Evolutionary conservation across 2,329 filamentous ascomycete species (phyloP).

Genomic region (Ophiostoma ips): DNA sequence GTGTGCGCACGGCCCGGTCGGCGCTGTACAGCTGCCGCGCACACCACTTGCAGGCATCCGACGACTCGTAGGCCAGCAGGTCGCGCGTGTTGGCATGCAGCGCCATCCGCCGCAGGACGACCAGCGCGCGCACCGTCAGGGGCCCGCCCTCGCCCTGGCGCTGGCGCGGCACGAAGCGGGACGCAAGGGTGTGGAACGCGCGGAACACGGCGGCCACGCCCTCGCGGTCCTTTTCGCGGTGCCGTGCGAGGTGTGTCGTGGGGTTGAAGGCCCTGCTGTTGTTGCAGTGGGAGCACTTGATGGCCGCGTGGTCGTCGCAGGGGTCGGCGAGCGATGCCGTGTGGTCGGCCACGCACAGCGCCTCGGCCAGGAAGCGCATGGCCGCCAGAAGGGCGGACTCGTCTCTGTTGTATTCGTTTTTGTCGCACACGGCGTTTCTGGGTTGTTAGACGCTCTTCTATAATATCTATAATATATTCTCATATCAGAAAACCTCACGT

Average conservation of each 20-base stretch:
- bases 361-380: conserved; percentile 7
- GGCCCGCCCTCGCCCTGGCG: too few relatives aligned
- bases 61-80: conserved; percentile 11
- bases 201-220: neutral
- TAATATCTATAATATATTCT: neutral
- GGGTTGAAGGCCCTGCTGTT: neutral
- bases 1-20: conserved; percentile 10
- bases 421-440: neutral
- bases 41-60: conserved; percentile 10
- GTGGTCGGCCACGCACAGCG: conserved; percentile 4
- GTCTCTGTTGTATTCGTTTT: neutral
- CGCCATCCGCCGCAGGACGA: conserved; percentile 7
- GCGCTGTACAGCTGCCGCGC: conserved; percentile 6
- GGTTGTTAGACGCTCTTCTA: neutral
- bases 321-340: conserved; percentile 5
- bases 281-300: conserved; percentile 8
- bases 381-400: conserved; percentile 1
- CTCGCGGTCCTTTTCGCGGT: conserved; percentile 1
- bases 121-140: conserved; percentile 7
- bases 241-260: neutral
- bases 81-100: conserved; percentile 4
- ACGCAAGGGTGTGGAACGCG: neutral
- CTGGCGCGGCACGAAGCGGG: neutral
- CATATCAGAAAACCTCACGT: conserved; percentile 3
- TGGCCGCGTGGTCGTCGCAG: conserved; percentile 1